Base-by-base conservation (phyloP, 768 basidiomycete genomes). In the Phylloporus rhodoxanthus region DNA sequence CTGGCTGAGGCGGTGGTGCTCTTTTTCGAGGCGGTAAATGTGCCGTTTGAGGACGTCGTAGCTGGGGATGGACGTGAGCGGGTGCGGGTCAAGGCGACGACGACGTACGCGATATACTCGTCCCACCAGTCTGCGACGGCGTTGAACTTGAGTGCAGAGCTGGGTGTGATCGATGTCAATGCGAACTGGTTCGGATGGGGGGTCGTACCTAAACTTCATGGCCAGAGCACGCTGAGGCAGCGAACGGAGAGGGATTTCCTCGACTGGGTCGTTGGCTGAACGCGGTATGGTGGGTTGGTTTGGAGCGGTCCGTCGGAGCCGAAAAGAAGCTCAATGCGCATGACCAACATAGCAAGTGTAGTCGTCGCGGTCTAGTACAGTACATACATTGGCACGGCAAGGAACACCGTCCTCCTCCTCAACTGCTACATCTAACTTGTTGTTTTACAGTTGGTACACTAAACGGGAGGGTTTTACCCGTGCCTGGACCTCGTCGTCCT, bases 101-200 rank as follows among this genome's bases (percentile, higher is more conserved):
- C 32, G 14, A 78, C 87, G 53, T 59, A 91, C 83, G 85, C 80
- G 39, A 94, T 89, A 64, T 94, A 94, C 43, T 91, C 85, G 53
- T 91, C 87, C 84, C 86, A 88, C 91, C 91, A 93, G 44, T 94
- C 91, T 0, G 90, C 75, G 21, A 92, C 86, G 3, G 90, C 87
- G 58, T 94, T 94, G 70, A 93, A 93, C 66, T 91, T 89, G 61
- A 93, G 77, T 8, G 89, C 87, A 28, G 87, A 87, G 59, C 87
- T 89, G 25, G 1, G 13, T 23, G 14, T 10, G 14, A 13, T 28
- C 19, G 34, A 38, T 4, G 44, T 53, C 42, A 38, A 23, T 25
- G n/a, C 4, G 7, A 20, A 20, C 29, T 15, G 20, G 17, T 10
- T 7, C 14, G 5, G 7, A 17, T 3, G 0, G 1, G 39, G 28